Evolutionary conservation across 108 stramenopile genomes (phyloP), one percentile per base, ranked within the genome.

Genomic region (Fragilaria crotonensis): DNA sequence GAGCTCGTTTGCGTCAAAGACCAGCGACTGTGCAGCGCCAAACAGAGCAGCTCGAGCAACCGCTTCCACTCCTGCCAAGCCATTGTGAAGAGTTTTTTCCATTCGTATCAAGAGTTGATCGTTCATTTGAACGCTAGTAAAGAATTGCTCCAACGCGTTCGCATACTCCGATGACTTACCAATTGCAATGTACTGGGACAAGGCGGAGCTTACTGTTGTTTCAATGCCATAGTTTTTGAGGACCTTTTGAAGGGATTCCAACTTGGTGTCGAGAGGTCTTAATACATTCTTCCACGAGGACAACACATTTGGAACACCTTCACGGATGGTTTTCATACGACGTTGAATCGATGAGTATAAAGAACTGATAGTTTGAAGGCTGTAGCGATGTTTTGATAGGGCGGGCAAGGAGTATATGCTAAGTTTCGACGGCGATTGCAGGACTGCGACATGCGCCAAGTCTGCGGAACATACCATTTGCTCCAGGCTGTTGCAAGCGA

Each of bases 111-210:
- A 45, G 4, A 89, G 66, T 45, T 83, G 83, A 73, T 91, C 90
- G 58, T 91, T 83, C 82, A 88, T 78, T 59, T 80, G 80, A 0
- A 84, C 66, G 26, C 78, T 58, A 17, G 85, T 87, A 49, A 89
- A 92, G 59, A 89, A 92, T 61, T 89, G 87, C 61, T 88, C 90
- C 52, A 92, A 72, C 21, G 90, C 90, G 64, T 86, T 85, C 50
- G 81, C 68, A 9, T 81, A 49, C 29, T 63, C 58, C 11, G 77
- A 67, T 7, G 71, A 67, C 54, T 80, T 70, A 0, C 90, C 90
- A 1, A 78, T 58, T n/a, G 82, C 59, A 30, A 92, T 86, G 60
- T 76, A 92, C 47, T 75, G 75, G 25, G 80, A 64, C 28, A 92
- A 60, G 11, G 32, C 66, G n/a, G 63, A 47, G 9, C 63, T 30